Conservation (phyloP, 108 stramenopile genomes). For the Nitzschia inconspicua region DNA sequence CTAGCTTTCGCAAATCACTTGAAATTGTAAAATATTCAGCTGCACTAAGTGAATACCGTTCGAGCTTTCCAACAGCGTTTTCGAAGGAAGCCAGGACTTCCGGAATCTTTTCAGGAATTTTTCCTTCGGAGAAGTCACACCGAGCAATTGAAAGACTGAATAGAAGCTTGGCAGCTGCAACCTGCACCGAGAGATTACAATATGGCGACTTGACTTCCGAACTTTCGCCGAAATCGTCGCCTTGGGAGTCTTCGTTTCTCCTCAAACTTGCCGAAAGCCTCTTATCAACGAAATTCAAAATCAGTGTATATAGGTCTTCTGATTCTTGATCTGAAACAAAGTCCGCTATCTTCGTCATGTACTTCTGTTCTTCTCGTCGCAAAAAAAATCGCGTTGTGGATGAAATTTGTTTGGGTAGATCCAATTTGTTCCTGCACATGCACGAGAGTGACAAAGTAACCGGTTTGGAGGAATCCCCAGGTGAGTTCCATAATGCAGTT, state of each 20-base stretch:
- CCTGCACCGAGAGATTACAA: too few species aligned
- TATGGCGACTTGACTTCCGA: too few species aligned
- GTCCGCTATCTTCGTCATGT: background rate
- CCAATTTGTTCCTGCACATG: background rate
- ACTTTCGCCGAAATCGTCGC: background rate
- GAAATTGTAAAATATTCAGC: constrained; percentile 3
- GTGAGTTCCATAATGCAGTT: too few species aligned
- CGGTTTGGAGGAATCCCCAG: too few species aligned
- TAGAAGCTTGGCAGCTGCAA: constrained; percentile 1
- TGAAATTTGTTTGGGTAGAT: background rate
- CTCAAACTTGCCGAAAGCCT: background rate
- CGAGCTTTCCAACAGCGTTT: background rate
- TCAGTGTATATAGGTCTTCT: constrained; percentile 3
- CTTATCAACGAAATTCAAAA: background rate
- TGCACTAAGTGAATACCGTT: background rate
- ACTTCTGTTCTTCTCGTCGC: background rate
- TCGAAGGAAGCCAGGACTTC: constrained; percentile 2
- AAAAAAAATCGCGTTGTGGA: background rate
- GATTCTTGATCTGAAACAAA: constrained; percentile 9
- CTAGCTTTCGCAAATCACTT: background rate
- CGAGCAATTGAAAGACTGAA: constrained; percentile 5
- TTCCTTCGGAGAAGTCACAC: background rate
- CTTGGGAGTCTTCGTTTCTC: background rate
- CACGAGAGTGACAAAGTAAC: background rate
- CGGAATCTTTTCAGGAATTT: background rate